Evolutionary conservation across 2,329 filamentous ascomycete genomes (phyloP).

Genomic region (Ceratocystis huliohia): DNA sequence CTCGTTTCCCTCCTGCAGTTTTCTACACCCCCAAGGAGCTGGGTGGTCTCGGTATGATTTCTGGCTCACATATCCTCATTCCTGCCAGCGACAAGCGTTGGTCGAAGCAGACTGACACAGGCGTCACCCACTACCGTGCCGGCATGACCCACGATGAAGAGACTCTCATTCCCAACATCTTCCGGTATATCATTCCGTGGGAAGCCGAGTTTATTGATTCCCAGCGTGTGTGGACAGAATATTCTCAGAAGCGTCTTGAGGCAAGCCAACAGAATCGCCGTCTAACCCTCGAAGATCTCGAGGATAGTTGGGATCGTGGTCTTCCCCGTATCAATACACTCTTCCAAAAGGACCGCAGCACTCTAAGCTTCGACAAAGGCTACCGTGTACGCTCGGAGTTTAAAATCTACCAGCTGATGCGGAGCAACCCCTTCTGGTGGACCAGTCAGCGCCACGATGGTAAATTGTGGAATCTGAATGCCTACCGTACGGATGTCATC

Average conservation of each 20-base stretch:
- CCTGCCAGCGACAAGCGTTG: conserved; percentile 95
- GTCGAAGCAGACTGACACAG: conserved; percentile 95
- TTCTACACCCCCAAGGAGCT: conserved; percentile 98
- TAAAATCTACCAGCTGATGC: conserved; percentile 98
- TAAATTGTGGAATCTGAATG: conserved; percentile 93
- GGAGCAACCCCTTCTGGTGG: conserved; percentile 99
- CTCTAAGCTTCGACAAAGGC: conserved; percentile 94
- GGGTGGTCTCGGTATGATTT: conserved; percentile 96
- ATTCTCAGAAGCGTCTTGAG: conserved; percentile 93
- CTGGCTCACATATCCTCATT: conserved; percentile 93
- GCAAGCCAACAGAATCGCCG: conserved; percentile 95
- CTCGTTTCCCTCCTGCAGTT: conserved; percentile 91
- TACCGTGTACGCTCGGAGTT: conserved; percentile 93
- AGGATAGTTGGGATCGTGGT: conserved; percentile 97
- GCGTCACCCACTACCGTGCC: conserved; percentile 89
- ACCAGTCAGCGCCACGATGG: conserved; percentile 94
- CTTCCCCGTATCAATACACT: conserved; percentile 95
- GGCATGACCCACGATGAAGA: conserved; percentile 99
- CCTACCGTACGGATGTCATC: conserved; percentile 92
- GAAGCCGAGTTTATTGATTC: conserved; percentile 98
- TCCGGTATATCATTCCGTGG: conserved; percentile 98
- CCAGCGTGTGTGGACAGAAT: conserved; percentile 97
- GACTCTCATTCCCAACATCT: conserved; percentile 95
- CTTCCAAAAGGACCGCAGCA: conserved; percentile 97
- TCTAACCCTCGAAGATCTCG: conserved; percentile 85